Evolutionary conservation across 805 yeast genomes (phyloP), one percentile per base, ranked within the genome.

Genomic region (Schizosaccharomyces lindneri): DNA sequence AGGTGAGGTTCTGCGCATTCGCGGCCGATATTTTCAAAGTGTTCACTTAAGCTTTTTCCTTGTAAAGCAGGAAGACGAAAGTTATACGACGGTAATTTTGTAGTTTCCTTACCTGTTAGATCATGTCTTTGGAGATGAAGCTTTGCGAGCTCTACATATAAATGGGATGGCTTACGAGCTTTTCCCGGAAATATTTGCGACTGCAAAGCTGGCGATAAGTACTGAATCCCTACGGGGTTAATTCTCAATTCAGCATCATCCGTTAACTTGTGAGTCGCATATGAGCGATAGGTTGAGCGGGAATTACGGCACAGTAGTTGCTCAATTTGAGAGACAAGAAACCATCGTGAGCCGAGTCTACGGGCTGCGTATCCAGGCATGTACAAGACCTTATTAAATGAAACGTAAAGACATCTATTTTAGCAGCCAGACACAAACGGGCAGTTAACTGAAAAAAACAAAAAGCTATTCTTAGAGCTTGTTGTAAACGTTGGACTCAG

Each of bases 161-260:
- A 68, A 66, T 79, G 78, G 0, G 95, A 79, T n/a, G 84, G 71
- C 19, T 77, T 73, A 3, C 63, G 61, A 2, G 63, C 31, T 64
- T 66, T 66, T 68, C 72, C 60, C 64, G 82, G 84, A 68, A 86
- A 87, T 0, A 87, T 68, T 65, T 82, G 86, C 17, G 67, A 64
- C 62, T 82, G 88, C 13, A 87, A 69, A 0, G 73, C 73, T 3
- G 73, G 70, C 0, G 93, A 80, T 24, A 87, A 72, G 65, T 85
- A 84, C 68, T 87, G 95, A 32, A 87, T 84, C 0, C 95, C 95
- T 6, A 85, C 84, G 21, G 83, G 83, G 68, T 85, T 87, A 39
- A 84, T 72, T 43, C 87, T 13, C 9, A 46, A 24, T 46, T 27
- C 27, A 17, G 24, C 51, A 46, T 46, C 27, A 13, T 46, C 51